Evolutionary conservation across 202 grass and related monocot genomes (phyloP), one percentile per base, ranked within the genome.

Genomic region (Schoenoplectus tabernaemontani): DNA sequence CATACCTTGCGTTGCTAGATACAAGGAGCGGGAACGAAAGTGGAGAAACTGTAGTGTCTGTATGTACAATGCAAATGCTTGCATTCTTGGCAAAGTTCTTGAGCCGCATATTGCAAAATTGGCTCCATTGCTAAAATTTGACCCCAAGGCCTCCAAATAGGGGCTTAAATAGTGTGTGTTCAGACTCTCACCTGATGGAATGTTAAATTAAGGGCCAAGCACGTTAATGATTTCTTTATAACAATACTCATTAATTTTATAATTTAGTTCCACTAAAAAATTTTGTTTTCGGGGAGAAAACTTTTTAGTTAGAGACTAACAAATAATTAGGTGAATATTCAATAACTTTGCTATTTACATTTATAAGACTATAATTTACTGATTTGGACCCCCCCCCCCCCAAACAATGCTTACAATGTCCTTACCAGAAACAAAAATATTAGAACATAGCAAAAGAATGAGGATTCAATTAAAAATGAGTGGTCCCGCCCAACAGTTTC

Each of bases 41-140:
- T 88, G 93, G 1, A 95, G 23, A 74, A 95, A 98, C 85, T 98
- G 95, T 7, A 88, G 73, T 5, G 92, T 78, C 80, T 98, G 95
- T 68, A 98, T 85, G 53, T 86, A 81, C 7, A 98, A 81, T 0
- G 95, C 89, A 66, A 95, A 98, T 2, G 88, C 10, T 4, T 87
- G 74, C 11, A 81, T 78, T 3, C 79, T 76, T 0, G 95, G 85
- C 22, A 76, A 87, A 36, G 95, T 91, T 0, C 78, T 89, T 0
- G 95, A 92, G 1, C 95, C 95, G 0, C 82, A 81, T 28, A 98
- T 85, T 38, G 95, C 95, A 47, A 95, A 92, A 81, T 98, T 98
- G 22, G 87, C 91, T 1, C 95, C 95, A 30, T 95, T 92, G 76
- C 81, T 83, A 85, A 82, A 98, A 80, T 98, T 81, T 1, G 95